A percentile compares a stretch with the other conserved stretches of the same genome.
Evolutionary conservation across 2,329 filamentous ascomycete genomes (phyloP).

Genomic region (Chaetomium globosum): DNA sequence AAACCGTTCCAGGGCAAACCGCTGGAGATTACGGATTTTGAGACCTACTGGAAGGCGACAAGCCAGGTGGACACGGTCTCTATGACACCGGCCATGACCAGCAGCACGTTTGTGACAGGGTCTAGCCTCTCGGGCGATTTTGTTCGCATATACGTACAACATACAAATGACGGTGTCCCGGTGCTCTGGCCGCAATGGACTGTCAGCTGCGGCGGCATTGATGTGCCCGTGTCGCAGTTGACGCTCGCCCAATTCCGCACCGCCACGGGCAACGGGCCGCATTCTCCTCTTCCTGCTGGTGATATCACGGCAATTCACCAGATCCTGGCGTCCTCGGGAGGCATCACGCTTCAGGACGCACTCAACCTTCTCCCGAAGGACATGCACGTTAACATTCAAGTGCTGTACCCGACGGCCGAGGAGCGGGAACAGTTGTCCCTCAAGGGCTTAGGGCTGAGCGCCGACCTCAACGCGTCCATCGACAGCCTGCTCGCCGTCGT

Average conservation of each 20-base stretch:
- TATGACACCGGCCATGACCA: constrained; percentile 50
- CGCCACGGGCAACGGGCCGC: constrained; percentile 49
- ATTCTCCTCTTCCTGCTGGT: constrained; percentile 46
- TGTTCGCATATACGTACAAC: constrained; percentile 85
- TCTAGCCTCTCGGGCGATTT: constrained; percentile 97
- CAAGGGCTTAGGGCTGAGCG: constrained; percentile 67
- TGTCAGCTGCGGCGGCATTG: constrained; percentile 72
- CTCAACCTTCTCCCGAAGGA: constrained; percentile 72
- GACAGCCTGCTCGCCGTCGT: constrained; percentile 82
- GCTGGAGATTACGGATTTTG: constrained; percentile 95
- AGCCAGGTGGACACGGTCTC: constrained; percentile 75
- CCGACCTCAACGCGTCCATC: constrained; percentile 83
- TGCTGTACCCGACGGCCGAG: constrained; percentile 77
- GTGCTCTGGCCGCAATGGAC: constrained; percentile 88
- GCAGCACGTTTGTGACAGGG: constrained; percentile 85
- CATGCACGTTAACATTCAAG: constrained; percentile 88
- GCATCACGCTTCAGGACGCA: constrained; percentile 77
- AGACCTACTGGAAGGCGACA: constrained; percentile 99
- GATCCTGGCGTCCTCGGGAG: constrained; percentile 68
- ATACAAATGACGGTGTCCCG: constrained; percentile 83
- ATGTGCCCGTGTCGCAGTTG: constrained; percentile 79
- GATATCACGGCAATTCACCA: constrained; percentile 69
- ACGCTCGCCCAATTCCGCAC: constrained; percentile 71
- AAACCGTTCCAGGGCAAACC: constrained; percentile 93
- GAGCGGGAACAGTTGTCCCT: constrained; percentile 63